A percentile compares a stretch with the other conserved stretches of the same genome.
Evolutionary conservation across 1,139 yeast species (phyloP).

Genomic region (Blastobotrys niveus): DNA sequence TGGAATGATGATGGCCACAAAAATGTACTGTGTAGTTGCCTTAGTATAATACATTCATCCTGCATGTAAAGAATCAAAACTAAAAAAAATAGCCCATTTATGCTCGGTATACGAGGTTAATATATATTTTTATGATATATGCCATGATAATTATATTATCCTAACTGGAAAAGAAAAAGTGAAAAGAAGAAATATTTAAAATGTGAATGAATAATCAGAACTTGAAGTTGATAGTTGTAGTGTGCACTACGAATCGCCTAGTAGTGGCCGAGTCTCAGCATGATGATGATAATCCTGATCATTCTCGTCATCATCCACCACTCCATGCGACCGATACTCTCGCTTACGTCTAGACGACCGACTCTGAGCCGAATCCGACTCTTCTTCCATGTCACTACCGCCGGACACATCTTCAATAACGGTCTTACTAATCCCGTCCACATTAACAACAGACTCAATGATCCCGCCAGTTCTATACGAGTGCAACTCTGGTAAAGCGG

Average conservation of each 20-base stretch:
- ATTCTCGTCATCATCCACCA: neutral
- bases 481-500: constrained; percentile 25
- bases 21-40: no score
- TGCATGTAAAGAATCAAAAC: no score
- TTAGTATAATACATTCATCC: no score
- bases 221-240: no score
- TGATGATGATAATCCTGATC: neutral
- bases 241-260: neutral
- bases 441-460: constrained; percentile 76
- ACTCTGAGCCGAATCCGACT: neutral
- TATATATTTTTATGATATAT: no score
- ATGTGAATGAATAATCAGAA: neutral
- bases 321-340: neutral
- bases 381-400: constrained; percentile 1
- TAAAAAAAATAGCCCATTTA: no score
- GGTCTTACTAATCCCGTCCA: constrained; percentile 80
- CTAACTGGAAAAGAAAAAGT: no score
- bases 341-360: neutral
- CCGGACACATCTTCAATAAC: constrained; percentile 54
- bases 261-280: constrained; percentile 10
- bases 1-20: no score
- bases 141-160: no score
- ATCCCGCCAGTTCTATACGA: constrained; percentile 55
- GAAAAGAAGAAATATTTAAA: neutral
- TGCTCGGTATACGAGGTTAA: no score